Base-by-base conservation (phyloP, 306 rosid genomes). In the Prunus davidiana region DNA sequence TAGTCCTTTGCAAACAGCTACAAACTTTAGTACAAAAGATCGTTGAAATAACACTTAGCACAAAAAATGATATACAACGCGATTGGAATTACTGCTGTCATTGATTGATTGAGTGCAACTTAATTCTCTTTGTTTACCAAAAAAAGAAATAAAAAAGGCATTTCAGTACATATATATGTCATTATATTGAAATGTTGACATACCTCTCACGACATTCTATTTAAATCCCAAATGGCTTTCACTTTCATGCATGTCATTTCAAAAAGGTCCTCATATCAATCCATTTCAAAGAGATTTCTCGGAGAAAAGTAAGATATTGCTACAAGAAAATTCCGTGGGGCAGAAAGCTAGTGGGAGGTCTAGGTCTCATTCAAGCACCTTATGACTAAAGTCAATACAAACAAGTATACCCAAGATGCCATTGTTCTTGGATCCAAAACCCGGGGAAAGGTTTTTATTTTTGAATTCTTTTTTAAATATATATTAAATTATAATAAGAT, bases 301-400 rank as follows among this genome's bases (percentile, higher is more conserved):
- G 46, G 46, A 20, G 45, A 16, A 63, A 63, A 63, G 67, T 63
- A 63, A 63, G 67, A 63, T 38, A 38, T 63, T 30, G 67, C 67
- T 8, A 63, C 67, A 14, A 28, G 45, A 63, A 63, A 63, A 63
- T 63, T 63, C 46, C 45, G 20, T 30, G 67, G 67, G 67, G 67
- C 20, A 6, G 46, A 28, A 10, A 63, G 24, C 45, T 28, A 30
- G 67, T 63, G 65, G 63, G 34, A 60, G 65, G 28, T 7, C 9
- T 60, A 25, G 18, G 34, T 25, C 43, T 27, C 65, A 60, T 60
- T 60, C 38, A 60, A 60, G 65, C 65, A 62, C 67, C 41, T 62
- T 28, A 62, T 27, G 12, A 62, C 43, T 15, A 28, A 62, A 62
- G 43, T 28, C 67, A 28, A 10, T 62, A 56, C 12, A 56, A 56